Percentiles rank a stretch among this genome's conserved stretches.
phyloP scores from a whole-genome alignment of 371 early-diverging fungal species.

The Lichtheimia ramosa region DNA sequence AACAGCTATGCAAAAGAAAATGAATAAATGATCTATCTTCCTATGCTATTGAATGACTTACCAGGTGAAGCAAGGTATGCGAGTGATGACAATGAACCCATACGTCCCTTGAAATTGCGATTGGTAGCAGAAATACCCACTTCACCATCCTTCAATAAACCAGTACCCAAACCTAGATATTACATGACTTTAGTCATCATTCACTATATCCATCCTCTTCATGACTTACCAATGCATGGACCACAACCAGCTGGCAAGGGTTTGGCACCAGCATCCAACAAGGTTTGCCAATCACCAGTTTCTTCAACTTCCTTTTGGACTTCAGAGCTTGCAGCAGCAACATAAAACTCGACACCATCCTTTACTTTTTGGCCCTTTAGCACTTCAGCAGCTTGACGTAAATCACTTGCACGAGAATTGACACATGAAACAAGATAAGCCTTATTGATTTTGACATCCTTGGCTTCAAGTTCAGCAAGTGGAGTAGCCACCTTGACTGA shows the following conservation, averaged over 20 bases:
- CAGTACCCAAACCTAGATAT: conserved; percentile 74
- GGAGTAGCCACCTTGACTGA: conserved; percentile 88
- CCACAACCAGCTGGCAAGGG: conserved; percentile 94
- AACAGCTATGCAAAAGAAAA: conserved; percentile 53
- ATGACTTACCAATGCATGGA: conserved; percentile 82
- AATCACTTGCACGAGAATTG: conserved; percentile 87
- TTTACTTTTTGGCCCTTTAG: conserved; percentile 74
- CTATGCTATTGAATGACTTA: conserved; percentile 4
- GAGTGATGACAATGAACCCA: conserved; percentile 90
- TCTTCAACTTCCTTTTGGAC: conserved; percentile 85
- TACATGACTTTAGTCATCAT: neutral
- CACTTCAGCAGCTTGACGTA: conserved; percentile 87
- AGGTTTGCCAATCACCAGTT: conserved; percentile 84
- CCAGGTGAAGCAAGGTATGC: conserved; percentile 91
- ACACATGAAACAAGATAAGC: conserved; percentile 95
- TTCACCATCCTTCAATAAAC: conserved; percentile 89
- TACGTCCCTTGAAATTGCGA: conserved; percentile 96
- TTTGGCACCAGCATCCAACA: conserved; percentile 89
- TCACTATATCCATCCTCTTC: conserved; percentile 1
- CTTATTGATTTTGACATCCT: conserved; percentile 83
- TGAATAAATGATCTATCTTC: neutral
- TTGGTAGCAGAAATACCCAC: conserved; percentile 97
- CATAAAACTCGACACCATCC: conserved; percentile 90
- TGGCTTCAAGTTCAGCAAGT: conserved; percentile 67
- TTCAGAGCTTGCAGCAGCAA: conserved; percentile 91